phyloP scores from a whole-genome alignment of 768 basidiomycete species.

The Collybia sp. region DNA sequence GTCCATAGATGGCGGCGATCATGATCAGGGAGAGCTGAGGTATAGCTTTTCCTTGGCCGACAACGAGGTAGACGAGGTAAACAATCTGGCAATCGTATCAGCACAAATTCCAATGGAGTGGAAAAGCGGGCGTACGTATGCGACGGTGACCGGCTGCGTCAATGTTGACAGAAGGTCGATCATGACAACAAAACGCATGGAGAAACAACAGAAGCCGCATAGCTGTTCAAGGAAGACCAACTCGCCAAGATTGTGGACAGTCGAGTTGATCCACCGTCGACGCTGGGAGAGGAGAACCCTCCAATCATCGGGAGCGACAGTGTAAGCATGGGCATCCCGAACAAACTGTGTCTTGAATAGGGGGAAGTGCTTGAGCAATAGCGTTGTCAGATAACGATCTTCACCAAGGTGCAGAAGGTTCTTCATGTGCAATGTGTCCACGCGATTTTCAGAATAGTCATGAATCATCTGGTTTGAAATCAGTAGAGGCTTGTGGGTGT shows the following conservation, averaged over 20 bases:
- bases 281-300: conserved; percentile 90
- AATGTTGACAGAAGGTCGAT: conserved; percentile 89
- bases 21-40: conserved; percentile 85
- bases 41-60: conserved; percentile 58
- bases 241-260: conserved; percentile 94
- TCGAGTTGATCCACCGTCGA: conserved; percentile 99
- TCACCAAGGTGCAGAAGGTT: conserved; percentile 96
- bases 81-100: conserved; percentile 53
- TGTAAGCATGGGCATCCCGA: conserved; percentile 89
- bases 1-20: conserved; percentile 91
- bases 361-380: conserved; percentile 94
- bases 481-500: conserved; percentile 92
- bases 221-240: conserved; percentile 87
- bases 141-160: conserved; percentile 82
- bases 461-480: conserved; percentile 87
- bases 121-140: conserved; percentile 60
- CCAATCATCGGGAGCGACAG: conserved; percentile 96
- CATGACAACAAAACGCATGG: conserved; percentile 98
- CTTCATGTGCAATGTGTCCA: conserved; percentile 98
- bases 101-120: background rate
- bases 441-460: conserved; percentile 94
- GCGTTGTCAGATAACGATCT: conserved; percentile 96
- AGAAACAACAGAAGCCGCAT: conserved; percentile 98
- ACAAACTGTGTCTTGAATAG: conserved; percentile 93
- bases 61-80: conserved; percentile 82